phyloP scores from a whole-genome alignment of 305 asterid species.

The Fraxinus paxiana region DNA sequence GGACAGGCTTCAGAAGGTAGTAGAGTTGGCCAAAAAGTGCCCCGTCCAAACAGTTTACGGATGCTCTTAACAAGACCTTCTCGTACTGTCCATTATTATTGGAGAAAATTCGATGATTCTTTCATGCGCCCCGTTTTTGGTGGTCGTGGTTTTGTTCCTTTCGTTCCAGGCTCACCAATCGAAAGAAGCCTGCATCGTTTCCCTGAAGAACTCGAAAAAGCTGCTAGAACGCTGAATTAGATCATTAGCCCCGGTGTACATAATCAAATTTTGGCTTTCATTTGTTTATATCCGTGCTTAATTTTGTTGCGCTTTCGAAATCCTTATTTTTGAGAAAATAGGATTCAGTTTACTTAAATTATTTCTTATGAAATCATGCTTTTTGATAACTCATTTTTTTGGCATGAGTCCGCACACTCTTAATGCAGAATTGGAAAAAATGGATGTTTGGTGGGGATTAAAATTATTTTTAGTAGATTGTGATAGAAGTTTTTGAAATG shows the following conservation, averaged over 20 bases:
- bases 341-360: background rate
- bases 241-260: constrained; percentile 11
- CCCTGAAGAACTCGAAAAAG: constrained; percentile 31
- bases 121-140: constrained; percentile 96
- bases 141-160: constrained; percentile 86
- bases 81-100: constrained; percentile 75
- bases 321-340: background rate
- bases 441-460: background rate
- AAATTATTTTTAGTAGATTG: background rate
- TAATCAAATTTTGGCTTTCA: constrained; percentile 20
- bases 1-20: constrained; percentile 42
- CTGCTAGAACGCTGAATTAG: constrained; percentile 1
- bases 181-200: constrained; percentile 37
- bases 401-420: background rate
- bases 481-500: too few species aligned
- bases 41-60: constrained; percentile 70
- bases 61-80: constrained; percentile 73
- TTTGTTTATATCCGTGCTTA: constrained; percentile 5
- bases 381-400: background rate
- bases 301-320: background rate
- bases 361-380: background rate
- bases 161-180: constrained; percentile 74
- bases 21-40: constrained; percentile 26
- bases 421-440: background rate
- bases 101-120: constrained; percentile 79